phyloP scores from a whole-genome alignment of 202 grass and related monocot species.

The Schoenoplectus tabernaemontani region DNA sequence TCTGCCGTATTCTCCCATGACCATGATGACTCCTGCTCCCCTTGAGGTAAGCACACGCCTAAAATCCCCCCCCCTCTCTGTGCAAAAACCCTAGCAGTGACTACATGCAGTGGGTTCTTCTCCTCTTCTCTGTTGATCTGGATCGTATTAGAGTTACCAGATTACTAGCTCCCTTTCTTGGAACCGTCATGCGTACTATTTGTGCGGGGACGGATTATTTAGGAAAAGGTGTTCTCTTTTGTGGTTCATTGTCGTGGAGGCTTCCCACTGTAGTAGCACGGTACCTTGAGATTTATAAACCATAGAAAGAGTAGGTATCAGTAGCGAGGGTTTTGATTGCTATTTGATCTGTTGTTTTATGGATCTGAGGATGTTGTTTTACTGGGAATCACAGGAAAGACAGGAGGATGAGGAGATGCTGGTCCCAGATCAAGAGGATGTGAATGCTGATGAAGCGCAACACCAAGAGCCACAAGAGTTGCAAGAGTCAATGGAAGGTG shows the following conservation, averaged over 20 bases:
- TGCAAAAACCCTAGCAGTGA: slow-evolving; percentile 18
- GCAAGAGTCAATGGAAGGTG: slow-evolving; percentile 75
- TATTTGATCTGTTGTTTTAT: slow-evolving; percentile 17
- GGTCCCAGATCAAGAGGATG: slow-evolving; percentile 54
- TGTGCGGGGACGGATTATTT: not conserved
- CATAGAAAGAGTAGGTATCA: not conserved
- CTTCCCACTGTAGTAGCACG: not conserved
- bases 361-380: slow-evolving; percentile 53
- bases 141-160: not conserved
- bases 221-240: not conserved
- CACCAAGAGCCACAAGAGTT: slow-evolving; percentile 33
- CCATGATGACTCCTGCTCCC: slow-evolving; percentile 57
- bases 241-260: not conserved
- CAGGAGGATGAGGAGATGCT: slow-evolving; percentile 83
- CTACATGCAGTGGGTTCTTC: not conserved
- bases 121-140: not conserved
- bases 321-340: slow-evolving; percentile 10
- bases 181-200: not conserved
- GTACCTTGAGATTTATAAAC: not conserved
- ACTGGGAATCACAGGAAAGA: slow-evolving; percentile 26
- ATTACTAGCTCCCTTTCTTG: not conserved
- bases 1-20: slow-evolving; percentile 32
- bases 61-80: not conserved
- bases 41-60: slow-evolving; percentile 45
- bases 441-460: slow-evolving; percentile 30